Base-by-base conservation (phyloP, 495 filamentous ascomycete species). In the Annulohypoxylon stygium region DNA sequence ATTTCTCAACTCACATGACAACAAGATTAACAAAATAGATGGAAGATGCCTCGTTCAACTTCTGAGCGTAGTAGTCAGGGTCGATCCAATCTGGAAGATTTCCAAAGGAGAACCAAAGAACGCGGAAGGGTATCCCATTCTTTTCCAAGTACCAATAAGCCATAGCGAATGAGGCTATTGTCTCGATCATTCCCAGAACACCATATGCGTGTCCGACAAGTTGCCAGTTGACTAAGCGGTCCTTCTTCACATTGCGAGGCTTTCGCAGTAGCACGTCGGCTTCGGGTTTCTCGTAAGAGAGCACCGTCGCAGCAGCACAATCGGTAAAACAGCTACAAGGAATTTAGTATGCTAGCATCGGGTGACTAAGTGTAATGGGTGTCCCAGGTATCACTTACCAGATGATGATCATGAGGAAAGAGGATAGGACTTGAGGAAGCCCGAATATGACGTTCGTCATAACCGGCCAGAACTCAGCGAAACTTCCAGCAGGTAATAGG, bases 1-100 rank as follows among this genome's bases (percentile, higher is more conserved):
- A 11, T 11, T 18, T 10, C 4, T n/a, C 16, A 1, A 74, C 83
- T 77, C 76, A 87, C 89, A 91, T 90, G 4, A 91, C 86, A 6
- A 93, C 90, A 8, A 93, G 80, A n/a, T 86, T 92, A 34, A 93
- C 86, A 69, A 93, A 93, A 72, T 93, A 93, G 39, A 93, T 88
- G 25, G 86, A 88, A 30, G 86, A 89, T 20, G 88, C 90, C 50
- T 85, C 83, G 65, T 89, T 90, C 14, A 89, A 74, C 23, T 83
- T 78, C 20, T 78, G 75, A 4, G 78, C 82, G 58, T 82, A 86
- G 58, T 79, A 86, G 33, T 87, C 86, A 0, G 79, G 53, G 50
- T 86, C 81, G 18, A 90, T 78, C 12, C 74, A 73, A 20, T 80
- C 76, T 0, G 85, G 85, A 4, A 84, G 70, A 16, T 75, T 76